Conservation (phyloP, 192 early-diverging fungal genomes). For the Bifiguratus adelaidae region DNA sequence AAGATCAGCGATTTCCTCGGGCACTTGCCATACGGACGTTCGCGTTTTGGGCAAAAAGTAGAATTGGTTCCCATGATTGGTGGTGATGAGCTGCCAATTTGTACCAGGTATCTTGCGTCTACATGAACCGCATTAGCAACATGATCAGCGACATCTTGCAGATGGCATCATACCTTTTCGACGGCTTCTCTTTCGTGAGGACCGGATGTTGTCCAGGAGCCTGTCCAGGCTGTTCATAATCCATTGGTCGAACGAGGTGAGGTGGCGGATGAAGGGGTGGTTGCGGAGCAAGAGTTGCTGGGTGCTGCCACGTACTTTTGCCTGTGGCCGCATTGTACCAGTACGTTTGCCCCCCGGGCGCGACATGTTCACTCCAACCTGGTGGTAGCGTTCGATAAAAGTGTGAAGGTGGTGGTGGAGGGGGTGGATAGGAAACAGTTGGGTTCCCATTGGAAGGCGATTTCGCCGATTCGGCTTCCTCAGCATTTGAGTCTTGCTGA, state of each 20-base stretch:
- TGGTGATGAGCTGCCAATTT: conserved; percentile 63
- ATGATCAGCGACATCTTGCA: neutral
- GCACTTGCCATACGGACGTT: conserved; percentile 53
- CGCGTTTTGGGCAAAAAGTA: conserved; percentile 65
- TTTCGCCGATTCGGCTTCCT: too few relatives aligned
- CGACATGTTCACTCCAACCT: conserved; percentile 51
- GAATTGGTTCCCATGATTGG: conserved; percentile 60
- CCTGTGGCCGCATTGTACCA: conserved; percentile 63
- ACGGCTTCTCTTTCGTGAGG: neutral
- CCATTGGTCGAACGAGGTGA: too few relatives aligned
- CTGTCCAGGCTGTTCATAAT: too few relatives aligned
- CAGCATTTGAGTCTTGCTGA: too few relatives aligned
- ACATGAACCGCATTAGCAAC: neutral
- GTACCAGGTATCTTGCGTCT: conserved; percentile 56
- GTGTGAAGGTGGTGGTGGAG: conserved; percentile 1
- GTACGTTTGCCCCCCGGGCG: conserved; percentile 54
- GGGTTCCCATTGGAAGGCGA: too few relatives aligned
- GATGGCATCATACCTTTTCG: neutral
- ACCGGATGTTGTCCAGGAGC: neutral
- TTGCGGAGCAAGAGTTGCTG: conserved; percentile 12
- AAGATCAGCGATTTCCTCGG: conserved; percentile 16
- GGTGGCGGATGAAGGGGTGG: neutral
- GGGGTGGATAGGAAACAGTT: too few relatives aligned
- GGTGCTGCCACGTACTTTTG: conserved; percentile 59
- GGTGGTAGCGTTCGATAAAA: conserved; percentile 36